Conservation (phyloP, 2,329 filamentous ascomycete species). For the Fusarium illudens region DNA sequence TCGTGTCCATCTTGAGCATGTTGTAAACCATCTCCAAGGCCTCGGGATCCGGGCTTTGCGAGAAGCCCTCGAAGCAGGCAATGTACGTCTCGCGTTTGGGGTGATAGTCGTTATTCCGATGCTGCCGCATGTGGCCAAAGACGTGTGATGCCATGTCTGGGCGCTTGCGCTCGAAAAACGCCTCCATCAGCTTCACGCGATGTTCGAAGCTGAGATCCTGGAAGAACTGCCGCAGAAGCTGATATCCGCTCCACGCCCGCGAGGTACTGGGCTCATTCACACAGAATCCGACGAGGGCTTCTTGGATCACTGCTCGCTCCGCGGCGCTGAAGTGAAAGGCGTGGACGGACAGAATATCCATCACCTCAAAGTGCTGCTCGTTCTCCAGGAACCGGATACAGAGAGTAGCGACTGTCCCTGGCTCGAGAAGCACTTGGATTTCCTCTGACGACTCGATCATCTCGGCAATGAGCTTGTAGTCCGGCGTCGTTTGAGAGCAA, state of each 20-base stretch:
- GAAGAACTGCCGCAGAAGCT: slow-evolving; percentile 72
- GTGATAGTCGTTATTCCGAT: slow-evolving; percentile 67
- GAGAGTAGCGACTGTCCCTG: slow-evolving; percentile 78
- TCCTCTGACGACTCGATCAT: slow-evolving; percentile 78
- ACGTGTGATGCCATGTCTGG: slow-evolving; percentile 86
- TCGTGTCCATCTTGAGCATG: slow-evolving; percentile 92
- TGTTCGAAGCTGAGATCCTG: slow-evolving; percentile 70
- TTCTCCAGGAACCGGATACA: slow-evolving; percentile 77
- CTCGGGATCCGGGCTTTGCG: slow-evolving; percentile 60
- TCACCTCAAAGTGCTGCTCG: slow-evolving; percentile 80
- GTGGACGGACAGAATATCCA: slow-evolving; percentile 82
- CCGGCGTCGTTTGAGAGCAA: slow-evolving; percentile 65
- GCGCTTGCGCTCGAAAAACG: slow-evolving; percentile 80
- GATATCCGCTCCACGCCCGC: slow-evolving; percentile 70
- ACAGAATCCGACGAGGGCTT: slow-evolving; percentile 73
- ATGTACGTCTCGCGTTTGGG: slow-evolving; percentile 81
- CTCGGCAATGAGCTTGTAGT: slow-evolving; percentile 76
- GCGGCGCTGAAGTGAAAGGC: slow-evolving; percentile 73
- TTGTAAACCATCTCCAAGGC: slow-evolving; percentile 83
- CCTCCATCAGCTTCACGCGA: slow-evolving; percentile 78
- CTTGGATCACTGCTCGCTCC: slow-evolving; percentile 73
- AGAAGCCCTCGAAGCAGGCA: slow-evolving; percentile 78
- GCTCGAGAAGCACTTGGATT: slow-evolving; percentile 72
- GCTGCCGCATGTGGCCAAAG: slow-evolving; percentile 93
- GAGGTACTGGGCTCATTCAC: slow-evolving; percentile 70